These are phyloP conservation scores for Coniochaeta sp. DNA, from an alignment of 2,329 filamentous ascomycete species.

Conservation along the genomic window DNA sequence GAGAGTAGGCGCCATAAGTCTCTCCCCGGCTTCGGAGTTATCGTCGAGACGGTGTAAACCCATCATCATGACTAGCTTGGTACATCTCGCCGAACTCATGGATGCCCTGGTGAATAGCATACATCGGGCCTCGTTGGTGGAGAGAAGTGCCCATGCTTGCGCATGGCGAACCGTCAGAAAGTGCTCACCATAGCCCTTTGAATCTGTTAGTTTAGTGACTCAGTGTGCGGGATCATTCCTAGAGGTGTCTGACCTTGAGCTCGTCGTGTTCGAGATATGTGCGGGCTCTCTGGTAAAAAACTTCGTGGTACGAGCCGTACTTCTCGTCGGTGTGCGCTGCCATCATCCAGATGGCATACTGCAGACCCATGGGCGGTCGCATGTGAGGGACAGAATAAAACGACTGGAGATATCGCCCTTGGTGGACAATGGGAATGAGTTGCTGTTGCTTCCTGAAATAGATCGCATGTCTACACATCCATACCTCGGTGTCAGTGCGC, in stretches of 20 bases:
- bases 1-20: slow-evolving; percentile 59
- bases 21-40: slow-evolving; percentile 42
- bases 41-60: slow-evolving; percentile 74
- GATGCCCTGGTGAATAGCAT: slow-evolving; percentile 83
- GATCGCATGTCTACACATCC: slow-evolving; percentile 49
- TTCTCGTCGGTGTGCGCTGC: slow-evolving; percentile 66
- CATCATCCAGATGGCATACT: slow-evolving; percentile 84
- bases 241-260: slow-evolving; percentile 63
- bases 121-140: slow-evolving; percentile 73
- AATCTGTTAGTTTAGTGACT: no score
- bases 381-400: slow-evolving; percentile 66
- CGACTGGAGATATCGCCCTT: slow-evolving; percentile 64
- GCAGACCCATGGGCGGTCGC: slow-evolving; percentile 73
- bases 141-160: slow-evolving; percentile 71
- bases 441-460: slow-evolving; percentile 73
- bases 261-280: slow-evolving; percentile 82
- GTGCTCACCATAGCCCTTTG: slow-evolving; percentile 67
- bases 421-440: slow-evolving; percentile 71
- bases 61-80: slow-evolving; percentile 74
- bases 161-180: slow-evolving; percentile 75
- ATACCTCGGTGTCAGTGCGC: slow-evolving; percentile 5
- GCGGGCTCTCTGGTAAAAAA: slow-evolving; percentile 75
- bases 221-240: no score
- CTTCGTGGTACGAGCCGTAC: slow-evolving; percentile 63
- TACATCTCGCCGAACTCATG: slow-evolving; percentile 67